These are phyloP conservation scores for Clavispora santaluciae DNA, from an alignment of 805 yeast species.

Conservation along the genomic window DNA sequence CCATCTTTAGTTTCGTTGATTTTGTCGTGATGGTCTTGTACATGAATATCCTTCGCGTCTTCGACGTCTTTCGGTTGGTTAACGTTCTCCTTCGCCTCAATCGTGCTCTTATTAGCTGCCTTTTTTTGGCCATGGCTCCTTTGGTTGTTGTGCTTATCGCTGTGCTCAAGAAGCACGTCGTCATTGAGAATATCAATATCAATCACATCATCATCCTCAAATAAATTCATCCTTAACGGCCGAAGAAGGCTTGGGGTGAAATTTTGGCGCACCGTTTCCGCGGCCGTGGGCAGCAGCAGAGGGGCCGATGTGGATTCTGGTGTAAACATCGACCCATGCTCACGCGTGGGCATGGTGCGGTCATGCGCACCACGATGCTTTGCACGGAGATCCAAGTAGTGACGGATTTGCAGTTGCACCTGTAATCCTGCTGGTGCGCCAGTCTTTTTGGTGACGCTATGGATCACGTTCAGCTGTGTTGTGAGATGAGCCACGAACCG, in stretches of 20 bases:
- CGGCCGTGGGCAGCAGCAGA: background rate
- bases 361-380: constrained; percentile 4
- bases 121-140: too few species aligned
- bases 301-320: background rate
- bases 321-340: background rate
- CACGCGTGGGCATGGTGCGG: background rate
- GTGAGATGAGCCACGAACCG: constrained; percentile 34
- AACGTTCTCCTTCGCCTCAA: too few species aligned
- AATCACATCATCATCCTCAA: constrained; percentile 14
- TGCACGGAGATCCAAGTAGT: constrained; percentile 18
- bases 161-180: constrained; percentile 6
- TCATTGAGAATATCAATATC: constrained; percentile 15
- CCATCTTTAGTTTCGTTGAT: background rate
- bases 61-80: background rate
- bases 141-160: too few species aligned
- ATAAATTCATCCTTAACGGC: constrained; percentile 14
- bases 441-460: constrained; percentile 33
- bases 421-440: constrained; percentile 8
- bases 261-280: background rate
- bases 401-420: constrained; percentile 17
- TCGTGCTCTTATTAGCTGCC: too few species aligned
- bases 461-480: constrained; percentile 34
- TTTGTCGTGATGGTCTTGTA: background rate
- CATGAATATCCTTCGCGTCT: background rate
- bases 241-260: constrained; percentile 16